Evolutionary conservation across 2,329 filamentous ascomycete species (phyloP), one percentile per base, ranked within the genome.

Genomic region (Rachicladosporium sp.): DNA sequence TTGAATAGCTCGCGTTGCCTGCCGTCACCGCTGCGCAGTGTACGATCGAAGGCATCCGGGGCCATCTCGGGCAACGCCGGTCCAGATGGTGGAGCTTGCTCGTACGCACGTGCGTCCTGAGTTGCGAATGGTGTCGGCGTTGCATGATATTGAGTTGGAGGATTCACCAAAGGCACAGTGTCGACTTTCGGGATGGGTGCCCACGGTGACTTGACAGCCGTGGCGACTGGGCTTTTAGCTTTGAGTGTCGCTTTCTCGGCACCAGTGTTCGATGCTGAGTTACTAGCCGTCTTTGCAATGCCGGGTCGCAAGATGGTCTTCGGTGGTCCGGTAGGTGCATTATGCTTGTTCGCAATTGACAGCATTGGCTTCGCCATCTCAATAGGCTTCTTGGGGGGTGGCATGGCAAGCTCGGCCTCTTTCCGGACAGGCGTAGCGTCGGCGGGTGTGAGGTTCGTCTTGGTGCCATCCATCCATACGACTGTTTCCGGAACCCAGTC

Each of bases 171-270:
- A 1, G 86, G 77, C 1, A 81, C 74, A 56, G 80, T 89, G 8
- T 93, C 86, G 5, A 95, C 74, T 1, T 86, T 85, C 10, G 89
- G 89, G 21, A 96, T 64, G 29, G 80, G 58, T 15, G 89, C 89
- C 89, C 89, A 96, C 3, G 89, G 89, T 3, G 88, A 95, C 57
- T 93, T 95, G 19, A 79, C 73, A 1, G 86, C 81, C 1, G 78
- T 71, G 6, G 80, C 74, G 3, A 74, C 69, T 1, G 79, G 74
- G 10, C 80, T 79, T 54, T 87, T 88, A 6, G 81, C 73, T 32
- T 86, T 79, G 4, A 86, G 62, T 0, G 79, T 80, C 27, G 80
- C 79, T 57, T 82, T 86, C 40, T 60, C 54, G 5, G 45, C 33
- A 11, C 40, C 43, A 19, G 48, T 34, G 7, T 74, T 67, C 4